phyloP scores from a whole-genome alignment of 495 filamentous ascomycete species.

The Aspergillus incahuasiensis region DNA sequence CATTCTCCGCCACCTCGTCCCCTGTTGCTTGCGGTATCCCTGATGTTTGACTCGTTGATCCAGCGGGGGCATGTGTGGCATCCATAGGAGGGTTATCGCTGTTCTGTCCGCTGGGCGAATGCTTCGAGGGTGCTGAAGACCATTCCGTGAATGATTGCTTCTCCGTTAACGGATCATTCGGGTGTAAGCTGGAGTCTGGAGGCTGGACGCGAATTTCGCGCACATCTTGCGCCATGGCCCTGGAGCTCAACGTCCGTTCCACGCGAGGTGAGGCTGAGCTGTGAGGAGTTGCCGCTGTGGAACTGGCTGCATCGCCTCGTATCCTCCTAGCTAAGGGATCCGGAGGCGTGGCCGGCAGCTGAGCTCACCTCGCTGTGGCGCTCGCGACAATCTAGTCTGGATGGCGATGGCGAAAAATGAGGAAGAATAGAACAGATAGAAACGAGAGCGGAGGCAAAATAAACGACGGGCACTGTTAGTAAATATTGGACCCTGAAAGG shows the following conservation, averaged over 20 bases:
- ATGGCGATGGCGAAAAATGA: neutral
- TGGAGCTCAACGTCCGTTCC: conserved; percentile 20
- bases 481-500: neutral
- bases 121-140: conserved; percentile 11
- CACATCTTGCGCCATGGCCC: conserved; percentile 36
- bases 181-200: conserved; percentile 10
- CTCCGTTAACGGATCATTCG: conserved; percentile 18
- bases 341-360: conserved; percentile 6
- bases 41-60: conserved; percentile 20
- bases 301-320: conserved; percentile 26
- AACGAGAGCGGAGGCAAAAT: neutral
- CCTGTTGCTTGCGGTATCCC: conserved; percentile 19
- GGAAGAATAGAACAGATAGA: neutral
- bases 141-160: conserved; percentile 18
- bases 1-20: conserved; percentile 15
- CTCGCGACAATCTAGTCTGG: neutral
- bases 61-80: conserved; percentile 19
- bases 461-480: neutral
- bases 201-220: conserved; percentile 15
- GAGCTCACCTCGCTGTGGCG: conserved; percentile 1
- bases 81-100: conserved; percentile 22
- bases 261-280: conserved; percentile 21
- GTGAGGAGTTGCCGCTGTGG: conserved; percentile 20
- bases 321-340: conserved; percentile 6
- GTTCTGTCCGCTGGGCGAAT: conserved; percentile 13